Evolutionary conservation across 805 yeast species (phyloP), one percentile per base, ranked within the genome.

Genomic region (Myxozyma monticola): DNA sequence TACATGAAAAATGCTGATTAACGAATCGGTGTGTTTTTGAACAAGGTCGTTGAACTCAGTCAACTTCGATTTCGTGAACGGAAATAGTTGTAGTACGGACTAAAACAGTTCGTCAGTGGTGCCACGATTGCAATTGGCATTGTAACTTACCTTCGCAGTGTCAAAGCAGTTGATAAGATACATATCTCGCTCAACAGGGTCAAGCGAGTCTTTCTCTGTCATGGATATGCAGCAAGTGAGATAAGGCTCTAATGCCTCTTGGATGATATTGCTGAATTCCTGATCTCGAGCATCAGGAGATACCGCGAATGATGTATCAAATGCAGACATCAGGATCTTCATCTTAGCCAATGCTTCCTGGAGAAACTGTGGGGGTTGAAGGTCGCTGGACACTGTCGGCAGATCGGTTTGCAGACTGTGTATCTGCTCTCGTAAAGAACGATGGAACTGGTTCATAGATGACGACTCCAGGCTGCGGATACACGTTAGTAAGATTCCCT

Each of bases 341-440:
- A 85, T 71, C 14, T 80, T 84, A 0, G 79, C 70, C 41, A 84
- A 75, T 58, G 83, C 81, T n/a, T 79, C 83, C 42, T 77, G 71
- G 20, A 86, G 69, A 89, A 95, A 90, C 52, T 86, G 95, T 0
- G 97, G 96, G 3, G 95, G 82, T 53, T 83, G 78, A 20, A 86
- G 70, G 53, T 87, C 87, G 25, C 75, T 76, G 44, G 38, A 64
- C 65, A 15, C 75, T 53, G 33, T 66, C 65, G 48, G 71, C 62
- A 61, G 68, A 14, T 62, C 68, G 63, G 68, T 56, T 15, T 71
- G 69, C 20, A 65, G 55, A n/a, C 42, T 25, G 7, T 59, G 36
- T 30, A 74, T 60, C 42, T 70, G 71, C n/a, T 68, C 65, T 9
- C 73, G 71, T 26, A 78, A 61, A 4, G 62, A 70, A 54, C 57